Percentiles rank a stretch among this genome's conserved stretches.
These are phyloP conservation scores for Hyphochytrium catenoides DNA, from an alignment of 352 stramenopile species.

Conservation along the genomic window DNA sequence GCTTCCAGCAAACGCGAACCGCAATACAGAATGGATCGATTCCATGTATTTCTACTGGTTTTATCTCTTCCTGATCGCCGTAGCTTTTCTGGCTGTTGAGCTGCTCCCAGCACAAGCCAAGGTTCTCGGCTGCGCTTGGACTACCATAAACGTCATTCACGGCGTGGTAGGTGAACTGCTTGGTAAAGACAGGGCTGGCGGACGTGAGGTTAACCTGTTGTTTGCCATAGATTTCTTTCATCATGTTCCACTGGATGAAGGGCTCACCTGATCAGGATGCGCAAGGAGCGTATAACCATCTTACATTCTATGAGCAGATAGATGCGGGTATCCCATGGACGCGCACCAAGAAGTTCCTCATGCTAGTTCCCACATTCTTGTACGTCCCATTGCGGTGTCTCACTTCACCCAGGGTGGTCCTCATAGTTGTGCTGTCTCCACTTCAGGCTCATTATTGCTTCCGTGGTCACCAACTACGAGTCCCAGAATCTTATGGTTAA, in stretches of 20 bases:
- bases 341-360: constrained; percentile 75
- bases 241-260: constrained; percentile 87
- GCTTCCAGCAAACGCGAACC: too few species aligned
- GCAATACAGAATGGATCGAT: too few species aligned
- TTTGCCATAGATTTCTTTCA: constrained; percentile 49
- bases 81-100: too few species aligned
- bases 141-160: constrained; percentile 55
- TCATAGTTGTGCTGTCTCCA: too few species aligned
- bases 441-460: constrained; percentile 49
- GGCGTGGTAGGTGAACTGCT: constrained; percentile 27
- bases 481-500: constrained; percentile 59
- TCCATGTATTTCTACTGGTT: too few species aligned
- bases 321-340: constrained; percentile 72
- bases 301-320: constrained; percentile 89
- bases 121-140: constrained; percentile 48
- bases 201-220: background rate
- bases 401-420: too few species aligned
- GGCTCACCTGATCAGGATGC: constrained; percentile 72
- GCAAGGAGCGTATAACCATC: constrained; percentile 66
- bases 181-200: background rate
- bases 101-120: too few species aligned
- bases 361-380: constrained; percentile 73
- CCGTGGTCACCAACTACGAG: constrained; percentile 68
- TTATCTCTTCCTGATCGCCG: too few species aligned
- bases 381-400: constrained; percentile 10